phyloP scores from a whole-genome alignment of 1,284 basidiomycete genomes.

The Cystobasidium sp. region DNA sequence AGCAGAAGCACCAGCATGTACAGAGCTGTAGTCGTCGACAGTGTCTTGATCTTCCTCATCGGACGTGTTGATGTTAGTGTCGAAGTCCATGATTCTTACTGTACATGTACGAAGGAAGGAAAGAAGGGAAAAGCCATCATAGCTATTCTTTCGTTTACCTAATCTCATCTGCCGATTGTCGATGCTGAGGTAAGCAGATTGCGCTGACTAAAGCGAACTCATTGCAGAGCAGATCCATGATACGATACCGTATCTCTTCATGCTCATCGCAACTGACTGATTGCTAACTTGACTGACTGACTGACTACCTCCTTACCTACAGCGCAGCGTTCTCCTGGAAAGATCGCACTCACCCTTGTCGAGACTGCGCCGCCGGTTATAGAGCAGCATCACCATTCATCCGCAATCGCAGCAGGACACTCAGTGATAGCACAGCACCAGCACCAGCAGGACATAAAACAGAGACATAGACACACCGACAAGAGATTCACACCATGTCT shows the following conservation, averaged over 20 bases:
- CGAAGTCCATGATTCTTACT: background rate
- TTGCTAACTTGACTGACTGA: background rate
- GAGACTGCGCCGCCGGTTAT: background rate
- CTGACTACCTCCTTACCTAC: background rate
- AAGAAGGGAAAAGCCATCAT: too few relatives aligned
- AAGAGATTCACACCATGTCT: background rate
- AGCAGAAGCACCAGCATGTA: too few relatives aligned
- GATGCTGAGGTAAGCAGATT: too few relatives aligned
- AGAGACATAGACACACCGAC: background rate
- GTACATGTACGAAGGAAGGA: background rate
- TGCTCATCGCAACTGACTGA: background rate
- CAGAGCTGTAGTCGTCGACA: background rate
- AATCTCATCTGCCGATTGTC: too few relatives aligned
- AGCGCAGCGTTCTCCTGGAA: too few relatives aligned
- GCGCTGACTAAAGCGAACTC: too few relatives aligned
- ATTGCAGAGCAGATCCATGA: background rate
- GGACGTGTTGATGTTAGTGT: background rate
- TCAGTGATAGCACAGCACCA: background rate
- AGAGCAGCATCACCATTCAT: too few relatives aligned
- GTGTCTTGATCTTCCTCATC: background rate
- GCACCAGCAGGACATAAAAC: too few relatives aligned
- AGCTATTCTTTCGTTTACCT: too few relatives aligned
- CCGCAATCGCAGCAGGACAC: background rate
- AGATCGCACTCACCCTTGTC: background rate
- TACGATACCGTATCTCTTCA: background rate